Evolutionary conservation across 805 yeast species (phyloP).

Genomic region (Hanseniaspora hatyaiensis): DNA sequence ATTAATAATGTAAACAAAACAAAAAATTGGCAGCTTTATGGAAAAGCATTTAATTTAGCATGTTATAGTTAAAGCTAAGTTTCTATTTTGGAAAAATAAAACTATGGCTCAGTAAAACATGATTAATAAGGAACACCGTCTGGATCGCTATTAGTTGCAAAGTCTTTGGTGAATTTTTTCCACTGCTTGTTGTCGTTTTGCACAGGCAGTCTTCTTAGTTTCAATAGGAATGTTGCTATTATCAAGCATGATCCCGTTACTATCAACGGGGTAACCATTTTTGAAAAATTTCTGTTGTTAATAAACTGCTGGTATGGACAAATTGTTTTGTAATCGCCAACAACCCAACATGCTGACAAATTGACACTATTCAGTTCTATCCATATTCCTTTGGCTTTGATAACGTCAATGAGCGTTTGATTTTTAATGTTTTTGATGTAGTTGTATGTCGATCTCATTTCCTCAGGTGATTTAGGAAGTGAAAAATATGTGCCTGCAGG

Average conservation of each 20-base stretch:
- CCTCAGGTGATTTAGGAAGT: conserved; percentile 41
- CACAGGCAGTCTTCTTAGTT: conserved; percentile 53
- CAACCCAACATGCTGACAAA: conserved; percentile 67
- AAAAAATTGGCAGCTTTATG: neutral
- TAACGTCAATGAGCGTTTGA: neutral
- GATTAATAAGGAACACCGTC: conserved; percentile 77
- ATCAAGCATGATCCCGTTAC: conserved; percentile 45
- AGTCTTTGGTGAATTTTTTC: conserved; percentile 41
- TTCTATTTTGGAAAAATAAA: neutral
- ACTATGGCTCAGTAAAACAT: neutral
- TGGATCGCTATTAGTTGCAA: conserved; percentile 49
- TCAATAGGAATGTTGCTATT: conserved; percentile 41
- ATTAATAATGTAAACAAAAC: neutral
- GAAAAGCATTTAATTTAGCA: neutral
- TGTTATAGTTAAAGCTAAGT: neutral
- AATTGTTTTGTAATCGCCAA: conserved; percentile 62
- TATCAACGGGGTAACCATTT: conserved; percentile 56
- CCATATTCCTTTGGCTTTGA: conserved; percentile 40
- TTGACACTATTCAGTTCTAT: conserved; percentile 70
- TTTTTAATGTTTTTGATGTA: conserved; percentile 22
- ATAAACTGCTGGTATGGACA: conserved; percentile 66
- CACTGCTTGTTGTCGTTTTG: conserved; percentile 58
- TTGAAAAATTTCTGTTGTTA: conserved; percentile 44
- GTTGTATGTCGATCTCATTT: conserved; percentile 27
- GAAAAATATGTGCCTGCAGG: conserved; percentile 32